phyloP scores from a whole-genome alignment of 768 basidiomycete genomes.

The Rhodotorula graminis region DNA sequence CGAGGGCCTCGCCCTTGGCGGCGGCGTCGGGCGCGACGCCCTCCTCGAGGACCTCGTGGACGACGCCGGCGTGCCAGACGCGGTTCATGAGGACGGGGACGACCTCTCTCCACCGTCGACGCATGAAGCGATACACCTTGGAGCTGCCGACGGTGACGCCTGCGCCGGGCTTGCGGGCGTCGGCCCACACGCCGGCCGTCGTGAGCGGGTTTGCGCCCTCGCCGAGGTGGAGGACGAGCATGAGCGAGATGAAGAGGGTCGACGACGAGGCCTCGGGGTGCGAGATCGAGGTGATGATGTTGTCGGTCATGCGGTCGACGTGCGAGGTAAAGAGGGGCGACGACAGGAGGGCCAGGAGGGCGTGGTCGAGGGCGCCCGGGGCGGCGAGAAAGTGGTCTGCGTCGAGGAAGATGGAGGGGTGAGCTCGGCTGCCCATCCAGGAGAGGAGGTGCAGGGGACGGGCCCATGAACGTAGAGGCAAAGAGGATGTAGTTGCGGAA shows the following conservation, averaged over 20 bases:
- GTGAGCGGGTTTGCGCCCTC: conserved; percentile 11
- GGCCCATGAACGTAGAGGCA: conserved; percentile 28
- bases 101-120: conserved; percentile 65
- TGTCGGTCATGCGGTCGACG: conserved; percentile 83
- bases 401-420: neutral
- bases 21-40: neutral
- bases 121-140: conserved; percentile 33
- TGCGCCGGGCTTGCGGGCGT: neutral
- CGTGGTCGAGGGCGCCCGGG: conserved; percentile 76
- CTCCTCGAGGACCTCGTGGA: conserved; percentile 58
- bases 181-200: neutral
- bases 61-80: conserved; percentile 66
- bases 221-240: conserved; percentile 30
- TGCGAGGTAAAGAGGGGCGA: conserved; percentile 87
- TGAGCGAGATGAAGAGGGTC: conserved; percentile 34
- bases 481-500: conserved; percentile 38
- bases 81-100: conserved; percentile 80
- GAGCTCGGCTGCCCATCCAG: too few species aligned
- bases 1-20: neutral
- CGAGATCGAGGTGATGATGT: conserved; percentile 56
- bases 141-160: conserved; percentile 21
- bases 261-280: conserved; percentile 60
- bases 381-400: conserved; percentile 79
- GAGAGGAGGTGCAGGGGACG: neutral
- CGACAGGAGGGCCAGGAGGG: conserved; percentile 66